Base-by-base conservation (phyloP, 305 asterid genomes). In the Fraxinus baroniana region DNA sequence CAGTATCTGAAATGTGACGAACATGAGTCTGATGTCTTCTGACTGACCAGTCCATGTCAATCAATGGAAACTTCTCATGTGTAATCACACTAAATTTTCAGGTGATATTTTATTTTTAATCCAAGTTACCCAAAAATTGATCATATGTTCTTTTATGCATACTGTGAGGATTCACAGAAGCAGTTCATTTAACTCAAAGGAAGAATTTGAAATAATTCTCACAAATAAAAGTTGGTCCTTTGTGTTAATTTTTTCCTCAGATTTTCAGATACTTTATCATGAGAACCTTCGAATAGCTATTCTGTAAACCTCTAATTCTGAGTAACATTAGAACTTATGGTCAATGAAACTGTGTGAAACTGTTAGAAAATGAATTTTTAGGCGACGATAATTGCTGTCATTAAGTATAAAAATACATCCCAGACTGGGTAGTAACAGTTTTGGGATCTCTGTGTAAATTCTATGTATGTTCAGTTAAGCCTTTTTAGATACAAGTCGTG, bases 271-370 rank as follows among this genome's bases (percentile, higher is more conserved):
- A 26, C 62, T 71, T 72, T 39, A 79, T 44, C 72, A 41, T 15
- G 78, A 36, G 41, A 74, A 37, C 28, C 81, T 73, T 62, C 73
- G 37, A 62, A 30, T 44, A 17, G 71, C 4, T 4, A 62, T 36
- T 75, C 77, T 24, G 15, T 76, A 71, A 41, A 32, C 8, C 6
- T 57, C 33, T 39, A 10, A 22, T 72, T 18, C 52, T 41, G 70
- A 18, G 8, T 60, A 60, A 79, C 71, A 79, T 74, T 72, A 74
- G 20, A 32, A 77, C 41, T 60, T 80, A 82, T 76, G 57, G 57
- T 75, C 12, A 39, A 32, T 22, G 73, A 30, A 26, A 32, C 20
- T 30, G 24, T 4, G 64, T 55, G 7, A 55, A 55, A 17, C 24
- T 55, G 64, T 55, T 10, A 79, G 57, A 78, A 36, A 33, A 79